These are phyloP conservation scores for Penicillium brasilianum DNA, from an alignment of 2,329 filamentous ascomycete genomes.

Conservation along the genomic window DNA sequence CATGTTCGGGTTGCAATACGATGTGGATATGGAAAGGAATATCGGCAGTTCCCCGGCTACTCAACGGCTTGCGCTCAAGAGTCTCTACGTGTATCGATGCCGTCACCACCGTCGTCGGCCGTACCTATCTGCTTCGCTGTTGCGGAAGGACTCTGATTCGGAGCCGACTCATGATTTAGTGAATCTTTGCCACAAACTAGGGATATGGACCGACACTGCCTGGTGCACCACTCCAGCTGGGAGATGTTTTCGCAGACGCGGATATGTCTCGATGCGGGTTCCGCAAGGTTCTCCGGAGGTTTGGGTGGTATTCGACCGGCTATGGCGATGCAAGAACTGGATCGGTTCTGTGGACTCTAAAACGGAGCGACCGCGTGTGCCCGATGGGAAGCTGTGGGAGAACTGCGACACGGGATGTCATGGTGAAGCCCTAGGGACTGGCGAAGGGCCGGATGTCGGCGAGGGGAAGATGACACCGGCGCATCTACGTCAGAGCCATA, in stretches of 20 bases:
- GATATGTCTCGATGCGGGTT: conserved; percentile 61
- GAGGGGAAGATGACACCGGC: conserved; percentile 61
- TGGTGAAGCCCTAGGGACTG: conserved; percentile 61
- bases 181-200: conserved; percentile 61
- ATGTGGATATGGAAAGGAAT: conserved; percentile 52
- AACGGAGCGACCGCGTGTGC: conserved; percentile 36
- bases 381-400: conserved; percentile 62
- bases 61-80: conserved; percentile 59
- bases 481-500: conserved; percentile 60
- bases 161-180: conserved; percentile 66
- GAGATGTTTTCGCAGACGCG: conserved; percentile 60
- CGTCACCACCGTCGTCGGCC: conserved; percentile 66
- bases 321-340: conserved; percentile 65
- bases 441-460: conserved; percentile 48
- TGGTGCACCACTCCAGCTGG: conserved; percentile 65
- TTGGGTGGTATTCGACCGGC: conserved; percentile 66
- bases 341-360: conserved; percentile 52
- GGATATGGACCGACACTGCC: conserved; percentile 66
- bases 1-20: conserved; percentile 51
- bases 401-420: conserved; percentile 59
- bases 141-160: conserved; percentile 63
- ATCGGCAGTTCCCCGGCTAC: conserved; percentile 38
- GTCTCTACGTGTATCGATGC: conserved; percentile 65
- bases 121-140: conserved; percentile 61
- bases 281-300: conserved; percentile 62